Evolutionary conservation across 805 yeast genomes (phyloP).

Genomic region (Wickerhamiella brachini): DNA sequence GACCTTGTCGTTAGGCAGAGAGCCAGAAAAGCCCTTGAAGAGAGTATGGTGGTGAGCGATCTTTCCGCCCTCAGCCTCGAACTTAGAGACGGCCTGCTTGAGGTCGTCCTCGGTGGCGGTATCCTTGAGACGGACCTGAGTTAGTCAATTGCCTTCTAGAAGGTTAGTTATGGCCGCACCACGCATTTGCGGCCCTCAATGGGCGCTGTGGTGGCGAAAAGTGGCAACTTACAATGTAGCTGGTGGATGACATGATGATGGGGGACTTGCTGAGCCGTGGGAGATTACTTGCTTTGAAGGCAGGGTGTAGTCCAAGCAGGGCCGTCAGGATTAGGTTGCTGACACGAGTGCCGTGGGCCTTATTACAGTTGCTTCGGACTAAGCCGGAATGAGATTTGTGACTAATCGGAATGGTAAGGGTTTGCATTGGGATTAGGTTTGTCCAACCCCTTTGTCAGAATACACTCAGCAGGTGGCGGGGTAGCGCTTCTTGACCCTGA

Average conservation of each 20-base stretch:
- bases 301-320: no score
- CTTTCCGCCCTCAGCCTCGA: constrained; percentile 20
- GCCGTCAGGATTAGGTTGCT: no score
- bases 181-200: background rate
- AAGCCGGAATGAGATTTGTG: no score
- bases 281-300: no score
- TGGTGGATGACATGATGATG: background rate
- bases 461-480: background rate
- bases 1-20: constrained; percentile 21
- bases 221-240: constrained; percentile 2
- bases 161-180: background rate
- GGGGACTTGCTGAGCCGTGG: background rate
- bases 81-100: constrained; percentile 12
- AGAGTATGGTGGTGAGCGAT: constrained; percentile 23
- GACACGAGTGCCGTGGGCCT: no score
- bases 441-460: no score
- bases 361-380: no score
- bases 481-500: background rate
- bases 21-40: constrained; percentile 26
- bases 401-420: no score
- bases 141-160: background rate
- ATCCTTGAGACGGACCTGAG: constrained; percentile 7
- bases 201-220: background rate
- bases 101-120: constrained; percentile 17
- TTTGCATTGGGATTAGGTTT: no score